phyloP scores from a whole-genome alignment of 2,329 filamentous ascomycete genomes.

The Trichoderma breve region DNA sequence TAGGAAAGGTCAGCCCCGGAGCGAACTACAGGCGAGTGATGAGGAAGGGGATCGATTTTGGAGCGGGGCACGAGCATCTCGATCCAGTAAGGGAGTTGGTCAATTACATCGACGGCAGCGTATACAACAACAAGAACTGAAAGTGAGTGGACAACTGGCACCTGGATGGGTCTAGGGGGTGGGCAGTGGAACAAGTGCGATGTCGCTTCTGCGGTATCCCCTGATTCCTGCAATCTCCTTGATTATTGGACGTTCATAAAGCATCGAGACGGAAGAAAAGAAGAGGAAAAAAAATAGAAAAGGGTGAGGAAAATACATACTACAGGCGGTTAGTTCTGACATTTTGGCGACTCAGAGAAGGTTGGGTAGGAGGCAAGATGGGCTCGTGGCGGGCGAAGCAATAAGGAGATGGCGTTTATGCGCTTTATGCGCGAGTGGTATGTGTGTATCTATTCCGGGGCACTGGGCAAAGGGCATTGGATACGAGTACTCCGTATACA shows the following conservation, averaged over 20 bases:
- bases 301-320: neutral
- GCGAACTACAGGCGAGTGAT: slow-evolving; percentile 54
- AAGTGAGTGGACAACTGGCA: neutral
- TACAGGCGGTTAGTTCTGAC: neutral
- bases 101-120: slow-evolving; percentile 47
- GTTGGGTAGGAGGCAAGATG: neutral
- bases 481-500: neutral
- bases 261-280: neutral
- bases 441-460: neutral
- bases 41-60: slow-evolving; percentile 52
- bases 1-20: slow-evolving; percentile 55
- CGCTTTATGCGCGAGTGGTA: neutral
- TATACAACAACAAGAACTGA: slow-evolving; percentile 43
- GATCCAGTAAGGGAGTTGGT: slow-evolving; percentile 49
- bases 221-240: neutral
- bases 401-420: neutral
- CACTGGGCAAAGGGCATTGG: neutral
- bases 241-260: neutral
- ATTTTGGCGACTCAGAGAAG: neutral
- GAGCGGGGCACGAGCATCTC: slow-evolving; percentile 42
- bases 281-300: neutral
- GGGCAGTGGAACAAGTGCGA: neutral
- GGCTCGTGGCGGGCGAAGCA: neutral
- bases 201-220: neutral
- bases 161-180: neutral